Evolutionary conservation across 1,284 basidiomycete species (phyloP), one percentile per base, ranked within the genome.

Genomic region (Ustilago loliicola): DNA sequence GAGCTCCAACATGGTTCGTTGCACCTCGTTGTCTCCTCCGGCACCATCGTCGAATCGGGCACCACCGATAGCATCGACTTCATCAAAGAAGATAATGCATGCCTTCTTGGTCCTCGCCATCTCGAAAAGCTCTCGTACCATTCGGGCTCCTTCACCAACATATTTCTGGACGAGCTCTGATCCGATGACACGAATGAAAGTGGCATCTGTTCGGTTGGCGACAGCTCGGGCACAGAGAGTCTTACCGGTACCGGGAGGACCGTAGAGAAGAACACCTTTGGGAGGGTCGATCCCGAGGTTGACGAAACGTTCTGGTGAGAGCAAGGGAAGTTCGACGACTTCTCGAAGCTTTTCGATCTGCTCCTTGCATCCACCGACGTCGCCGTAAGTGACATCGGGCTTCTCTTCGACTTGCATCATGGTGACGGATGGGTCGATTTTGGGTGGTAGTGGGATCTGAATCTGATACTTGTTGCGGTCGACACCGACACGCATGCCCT

Each of bases 341-440:
- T 99, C 97, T 55, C 96, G 90, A 53, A 99, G 90, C 89, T 99
- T 99, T 89, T 99, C 97, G 81, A 99, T 99, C 88, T 99, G 97
- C 87, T 99, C 97, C 88, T 99, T 99, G 89, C 97, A 98, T 10
- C 97, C 97, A 80, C 97, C 97, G 64, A 99, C 91, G 84, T 99
- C 97, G 10, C 95, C 95, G 87, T 99, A 99, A 2, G 96, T 98
- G 56, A 99, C 95, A 83, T 98, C 96, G 1, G 96, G 96, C 87
- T 98, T 96, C 88, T 99, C 96, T 87, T 99, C 96, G 52, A 99
- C 96, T 88, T 99, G 96, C 97, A 99, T 99, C 96, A 99, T 98
- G 17, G 97, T 99, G 4, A 99, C 97, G 0, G 95, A 97, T 3
- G 97, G 95, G 87, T 99, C 97, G 80, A 99, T 99, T 89, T 97